Percentiles rank a stretch among this genome's conserved stretches.
Evolutionary conservation across 148 eudicot species (phyloP).

Genomic region (Vaccinium corymbosum): DNA sequence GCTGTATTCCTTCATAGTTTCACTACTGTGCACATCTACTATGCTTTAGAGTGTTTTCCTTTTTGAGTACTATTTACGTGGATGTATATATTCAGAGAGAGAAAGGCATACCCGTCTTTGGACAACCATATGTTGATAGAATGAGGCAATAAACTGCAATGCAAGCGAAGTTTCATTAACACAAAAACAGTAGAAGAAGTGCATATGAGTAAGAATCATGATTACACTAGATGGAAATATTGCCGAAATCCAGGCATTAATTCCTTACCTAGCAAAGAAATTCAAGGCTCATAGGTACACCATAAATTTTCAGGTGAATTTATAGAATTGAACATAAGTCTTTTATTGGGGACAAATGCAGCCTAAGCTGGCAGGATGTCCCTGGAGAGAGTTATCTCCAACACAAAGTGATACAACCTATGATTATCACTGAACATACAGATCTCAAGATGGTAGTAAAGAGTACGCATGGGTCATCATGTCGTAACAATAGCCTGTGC

Average conservation of each 20-base stretch:
- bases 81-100: neutral
- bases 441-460: neutral
- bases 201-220: neutral
- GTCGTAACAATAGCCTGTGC: neutral
- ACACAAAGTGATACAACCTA: neutral
- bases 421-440: neutral
- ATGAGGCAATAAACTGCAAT: slow-evolving; percentile 88
- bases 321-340: neutral
- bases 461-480: neutral
- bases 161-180: neutral
- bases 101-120: slow-evolving; percentile 73
- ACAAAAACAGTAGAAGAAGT: neutral
- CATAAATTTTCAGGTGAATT: neutral
- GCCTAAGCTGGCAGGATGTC: too few relatives aligned
- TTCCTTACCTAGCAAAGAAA: neutral
- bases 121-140: slow-evolving; percentile 90
- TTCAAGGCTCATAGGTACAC: neutral
- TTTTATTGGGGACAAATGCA: too few relatives aligned
- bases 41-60: neutral
- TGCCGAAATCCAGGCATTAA: neutral
- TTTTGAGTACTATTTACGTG: neutral
- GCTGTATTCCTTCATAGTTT: too few relatives aligned
- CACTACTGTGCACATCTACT: neutral
- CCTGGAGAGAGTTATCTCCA: neutral
- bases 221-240: neutral